phyloP scores from a whole-genome alignment of 306 rosid species.

The Acacia acuminata region DNA sequence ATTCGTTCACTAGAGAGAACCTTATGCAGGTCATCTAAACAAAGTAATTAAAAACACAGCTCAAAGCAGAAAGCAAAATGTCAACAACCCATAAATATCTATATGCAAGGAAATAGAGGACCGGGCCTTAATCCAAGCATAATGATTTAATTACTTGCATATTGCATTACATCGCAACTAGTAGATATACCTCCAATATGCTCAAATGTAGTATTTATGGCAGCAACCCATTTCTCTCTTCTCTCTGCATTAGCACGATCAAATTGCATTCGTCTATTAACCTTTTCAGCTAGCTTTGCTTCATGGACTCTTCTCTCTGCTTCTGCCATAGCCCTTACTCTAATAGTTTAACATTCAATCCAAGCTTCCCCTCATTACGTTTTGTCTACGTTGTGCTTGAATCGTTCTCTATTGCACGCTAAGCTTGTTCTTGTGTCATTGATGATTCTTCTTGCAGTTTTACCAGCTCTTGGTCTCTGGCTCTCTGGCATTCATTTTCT shows the following conservation, averaged over 20 bases:
- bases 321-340: too few relatives aligned
- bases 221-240: slow-evolving; percentile 83
- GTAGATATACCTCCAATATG: slow-evolving; percentile 84
- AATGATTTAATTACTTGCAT: not conserved
- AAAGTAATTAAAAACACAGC: not conserved
- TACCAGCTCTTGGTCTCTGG: slow-evolving; percentile 29
- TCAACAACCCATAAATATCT: slow-evolving; percentile 11
- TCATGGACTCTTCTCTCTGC: too few relatives aligned
- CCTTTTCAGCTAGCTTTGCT: slow-evolving; percentile 41
- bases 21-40: slow-evolving; percentile 6
- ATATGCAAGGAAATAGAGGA: too few relatives aligned
- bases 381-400: slow-evolving; percentile 50
- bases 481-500: too few relatives aligned
- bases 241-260: slow-evolving; percentile 89
- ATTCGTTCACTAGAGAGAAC: not conserved
- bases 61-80: not conserved
- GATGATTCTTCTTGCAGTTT: slow-evolving; percentile 92
- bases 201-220: slow-evolving; percentile 86
- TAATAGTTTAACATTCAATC: too few relatives aligned
- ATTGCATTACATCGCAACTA: slow-evolving; percentile 8
- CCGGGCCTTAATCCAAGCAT: not conserved
- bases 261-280: slow-evolving; percentile 73
- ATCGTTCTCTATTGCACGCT: slow-evolving; percentile 88
- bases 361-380: too few relatives aligned
- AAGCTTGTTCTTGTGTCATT: slow-evolving; percentile 82